These are phyloP conservation scores for Rhododendron griersonianum DNA, from an alignment of 148 eudicot species.

Conservation along the genomic window DNA sequence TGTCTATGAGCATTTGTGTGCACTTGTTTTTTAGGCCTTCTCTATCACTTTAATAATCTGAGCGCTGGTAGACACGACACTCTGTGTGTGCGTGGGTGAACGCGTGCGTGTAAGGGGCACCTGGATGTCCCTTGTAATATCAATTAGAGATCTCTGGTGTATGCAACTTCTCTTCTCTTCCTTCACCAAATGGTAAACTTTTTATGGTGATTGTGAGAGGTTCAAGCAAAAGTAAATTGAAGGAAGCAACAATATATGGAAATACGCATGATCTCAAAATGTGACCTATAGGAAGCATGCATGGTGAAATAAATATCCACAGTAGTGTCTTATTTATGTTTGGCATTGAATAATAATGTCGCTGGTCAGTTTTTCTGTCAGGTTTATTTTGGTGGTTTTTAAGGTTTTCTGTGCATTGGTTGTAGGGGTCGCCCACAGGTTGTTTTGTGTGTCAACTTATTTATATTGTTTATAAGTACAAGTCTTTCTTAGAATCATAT, in stretches of 20 bases:
- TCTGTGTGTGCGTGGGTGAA: neutral
- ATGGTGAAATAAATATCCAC: neutral
- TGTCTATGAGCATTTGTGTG: neutral
- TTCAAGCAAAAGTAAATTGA: neutral
- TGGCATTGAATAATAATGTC: neutral
- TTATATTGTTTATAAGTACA: too few species aligned
- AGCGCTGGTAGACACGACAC: neutral
- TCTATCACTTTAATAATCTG: neutral
- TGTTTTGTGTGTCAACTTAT: neutral
- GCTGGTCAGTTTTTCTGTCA: neutral
- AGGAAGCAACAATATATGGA: neutral
- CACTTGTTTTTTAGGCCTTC: neutral
- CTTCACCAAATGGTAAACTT: neutral
- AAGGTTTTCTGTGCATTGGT: neutral
- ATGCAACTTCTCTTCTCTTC: neutral
- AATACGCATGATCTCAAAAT: neutral
- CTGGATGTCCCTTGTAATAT: neutral
- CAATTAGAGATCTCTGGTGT: neutral
- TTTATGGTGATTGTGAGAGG: neutral
- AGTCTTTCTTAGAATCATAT: too few species aligned
- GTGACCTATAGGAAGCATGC: neutral
- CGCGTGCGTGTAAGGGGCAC: neutral
- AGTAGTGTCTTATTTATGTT: neutral
- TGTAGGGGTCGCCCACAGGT: neutral
- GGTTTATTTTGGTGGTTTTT: neutral